A percentile compares a stretch with the other conserved stretches of the same genome.
These are phyloP conservation scores for Ceratobasidium sp. DNA, from an alignment of 1,284 basidiomycete genomes.

Conservation along the genomic window DNA sequence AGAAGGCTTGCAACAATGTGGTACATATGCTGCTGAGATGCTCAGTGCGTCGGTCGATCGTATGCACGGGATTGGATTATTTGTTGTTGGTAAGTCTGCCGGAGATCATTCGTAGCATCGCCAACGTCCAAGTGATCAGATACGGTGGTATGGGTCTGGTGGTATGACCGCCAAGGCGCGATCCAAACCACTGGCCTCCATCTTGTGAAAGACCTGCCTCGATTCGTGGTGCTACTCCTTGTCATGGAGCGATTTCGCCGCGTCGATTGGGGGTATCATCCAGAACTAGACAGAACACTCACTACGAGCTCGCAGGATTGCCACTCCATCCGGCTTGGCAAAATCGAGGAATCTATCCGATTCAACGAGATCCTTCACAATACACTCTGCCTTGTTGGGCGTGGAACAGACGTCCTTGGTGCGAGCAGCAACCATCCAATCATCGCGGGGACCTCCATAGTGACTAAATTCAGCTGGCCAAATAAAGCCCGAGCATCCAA, in stretches of 20 bases:
- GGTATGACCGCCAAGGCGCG: slow-evolving; percentile 37
- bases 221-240: slow-evolving; percentile 25
- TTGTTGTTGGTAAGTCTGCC: slow-evolving; percentile 6
- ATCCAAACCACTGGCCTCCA: slow-evolving; percentile 26
- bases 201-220: slow-evolving; percentile 15
- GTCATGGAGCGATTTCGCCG: slow-evolving; percentile 6
- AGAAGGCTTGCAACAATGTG: neutral
- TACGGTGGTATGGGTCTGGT: slow-evolving; percentile 3
- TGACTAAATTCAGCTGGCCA: neutral
- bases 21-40: neutral
- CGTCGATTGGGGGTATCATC: slow-evolving; percentile 1
- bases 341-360: neutral
- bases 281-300: neutral
- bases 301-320: no score
- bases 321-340: slow-evolving; percentile 45
- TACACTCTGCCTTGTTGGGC: neutral
- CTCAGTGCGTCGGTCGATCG: neutral
- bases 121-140: neutral
- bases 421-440: neutral
- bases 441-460: neutral
- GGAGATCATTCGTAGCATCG: neutral
- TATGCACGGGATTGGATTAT: neutral
- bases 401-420: neutral
- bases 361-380: neutral
- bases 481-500: neutral